phyloP scores from a whole-genome alignment of 345 rosid genomes.

The Brassica rapa region DNA sequence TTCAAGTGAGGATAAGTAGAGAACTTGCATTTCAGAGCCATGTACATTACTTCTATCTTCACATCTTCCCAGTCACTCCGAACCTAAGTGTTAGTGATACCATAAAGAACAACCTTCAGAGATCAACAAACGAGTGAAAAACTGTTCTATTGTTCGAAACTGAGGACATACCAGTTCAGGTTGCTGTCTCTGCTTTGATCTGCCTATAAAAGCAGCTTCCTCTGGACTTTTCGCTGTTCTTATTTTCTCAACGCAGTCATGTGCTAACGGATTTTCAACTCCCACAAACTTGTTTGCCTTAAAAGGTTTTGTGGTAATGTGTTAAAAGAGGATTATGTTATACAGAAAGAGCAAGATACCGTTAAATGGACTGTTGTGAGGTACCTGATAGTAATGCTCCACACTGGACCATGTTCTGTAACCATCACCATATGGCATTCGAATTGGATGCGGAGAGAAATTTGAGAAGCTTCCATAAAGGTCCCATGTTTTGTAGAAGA shows the following conservation, averaged over 20 bases:
- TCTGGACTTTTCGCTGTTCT: constrained; percentile 78
- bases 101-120: background rate
- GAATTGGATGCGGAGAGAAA: constrained; percentile 85
- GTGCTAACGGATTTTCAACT: constrained; percentile 55
- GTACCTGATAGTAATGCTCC: constrained; percentile 93
- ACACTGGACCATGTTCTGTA: constrained; percentile 73
- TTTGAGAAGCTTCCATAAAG: constrained; percentile 90
- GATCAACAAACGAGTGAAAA: background rate
- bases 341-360: constrained; percentile 13
- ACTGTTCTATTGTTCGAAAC: background rate
- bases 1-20: constrained; percentile 85
- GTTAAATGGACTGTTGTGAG: background rate
- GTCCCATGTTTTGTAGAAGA: constrained; percentile 95
- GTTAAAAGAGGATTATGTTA: background rate
- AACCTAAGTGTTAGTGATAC: constrained; percentile 48
- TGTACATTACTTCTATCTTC: constrained; percentile 81
- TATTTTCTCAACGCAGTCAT: constrained; percentile 61
- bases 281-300: constrained; percentile 70
- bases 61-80: constrained; percentile 75
- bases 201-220: constrained; percentile 85
- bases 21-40: constrained; percentile 80
- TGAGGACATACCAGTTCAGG: constrained; percentile 61
- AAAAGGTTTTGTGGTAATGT: constrained; percentile 16
- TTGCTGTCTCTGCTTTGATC: constrained; percentile 60
- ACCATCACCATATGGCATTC: constrained; percentile 53